Base-by-base conservation (phyloP, 2,329 filamentous ascomycete species). In the Sporothrix brasiliensis region DNA sequence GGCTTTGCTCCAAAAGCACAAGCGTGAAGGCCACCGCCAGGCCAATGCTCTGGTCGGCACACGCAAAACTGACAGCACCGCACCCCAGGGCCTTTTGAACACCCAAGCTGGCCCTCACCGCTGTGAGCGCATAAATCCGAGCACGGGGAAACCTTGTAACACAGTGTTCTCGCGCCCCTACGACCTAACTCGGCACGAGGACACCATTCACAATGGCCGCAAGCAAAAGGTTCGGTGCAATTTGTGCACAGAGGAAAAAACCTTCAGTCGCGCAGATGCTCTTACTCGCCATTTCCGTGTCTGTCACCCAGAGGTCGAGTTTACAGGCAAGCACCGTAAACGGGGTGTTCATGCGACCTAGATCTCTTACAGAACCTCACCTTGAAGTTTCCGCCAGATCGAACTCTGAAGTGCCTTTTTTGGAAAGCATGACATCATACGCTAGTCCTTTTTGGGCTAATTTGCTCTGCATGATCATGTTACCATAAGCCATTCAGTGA, bases 211-310 rank as follows among this genome's bases (percentile, higher is more conserved):
- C 85, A 97, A 97, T 76, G 90, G 89, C 0, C 89, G 92, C 76
- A 97, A 97, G 84, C 90, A 94, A 79, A 98, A 98, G 83, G 93
- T 97, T 9, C 90, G 93, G 58, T 99, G 95, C 80, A 89, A 94
- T 73, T 82, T 97, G 63, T 99, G 95, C 81, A 93, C 92, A 1
- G 94, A 98, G 76, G 94, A 98, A 77, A 98, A 98, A 86, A 96
- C 93, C 0, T 99, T 99, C 78, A 97, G 93, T 75, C 89, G 95
- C 71, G 95, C 94, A 74, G 95, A 99, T 82, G 95, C 95, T 1
- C 85, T 98, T 63, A 98, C 94, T 16, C 86, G 95, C 72, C 95
- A 99, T 79, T 96, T 97, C 86, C 89, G 93, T 49, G 94, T 97
- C 65, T 94, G 96, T 73, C 94, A 97, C 79, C 94, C 94, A 0